These are phyloP conservation scores for Cytospora schulzeri DNA, from an alignment of 2,329 filamentous ascomycete genomes.

Conservation along the genomic window DNA sequence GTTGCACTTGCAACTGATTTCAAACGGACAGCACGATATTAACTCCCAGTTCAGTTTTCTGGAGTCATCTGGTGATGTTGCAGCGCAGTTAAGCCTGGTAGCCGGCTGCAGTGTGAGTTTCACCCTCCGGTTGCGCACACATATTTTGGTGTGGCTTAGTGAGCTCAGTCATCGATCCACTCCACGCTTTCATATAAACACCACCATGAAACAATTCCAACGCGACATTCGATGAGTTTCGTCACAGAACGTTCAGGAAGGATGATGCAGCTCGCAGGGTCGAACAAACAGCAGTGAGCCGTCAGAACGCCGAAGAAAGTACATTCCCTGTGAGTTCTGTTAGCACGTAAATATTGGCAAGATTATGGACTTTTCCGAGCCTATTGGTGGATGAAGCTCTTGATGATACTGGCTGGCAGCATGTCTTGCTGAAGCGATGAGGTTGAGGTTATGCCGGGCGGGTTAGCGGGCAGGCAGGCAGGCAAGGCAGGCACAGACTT, in stretches of 20 bases:
- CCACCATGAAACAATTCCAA: constrained; percentile 13
- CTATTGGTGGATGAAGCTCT: constrained; percentile 8
- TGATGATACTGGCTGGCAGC: constrained; percentile 12
- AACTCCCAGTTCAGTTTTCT: constrained; percentile 6
- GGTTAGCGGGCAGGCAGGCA: too few species aligned
- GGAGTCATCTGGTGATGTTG: constrained; percentile 19
- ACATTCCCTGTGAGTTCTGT: constrained; percentile 3
- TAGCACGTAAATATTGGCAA: constrained; percentile 9
- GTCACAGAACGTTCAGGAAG: constrained; percentile 6
- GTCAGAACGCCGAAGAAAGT: neutral
- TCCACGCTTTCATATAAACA: constrained; percentile 19
- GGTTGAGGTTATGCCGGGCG: constrained; percentile 12
- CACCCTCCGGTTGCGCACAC: constrained; percentile 22
- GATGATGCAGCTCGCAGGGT: constrained; percentile 10
- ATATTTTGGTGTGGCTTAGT: constrained; percentile 3
- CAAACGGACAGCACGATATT: neutral
- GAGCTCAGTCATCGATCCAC: constrained; percentile 23
- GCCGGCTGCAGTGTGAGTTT: constrained; percentile 23
- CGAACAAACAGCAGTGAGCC: neutral
- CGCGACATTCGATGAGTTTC: constrained; percentile 1
- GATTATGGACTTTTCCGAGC: constrained; percentile 2
- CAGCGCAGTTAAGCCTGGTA: constrained; percentile 13
- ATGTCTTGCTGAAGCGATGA: constrained; percentile 14
- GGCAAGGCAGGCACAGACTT: constrained; percentile 5
- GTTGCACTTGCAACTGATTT: constrained; percentile 19